Percentiles rank a stretch among this genome's conserved stretches.
These are phyloP conservation scores for Geosiphon pyriformis DNA, from an alignment of 192 early-diverging fungal species.

Conservation along the genomic window DNA sequence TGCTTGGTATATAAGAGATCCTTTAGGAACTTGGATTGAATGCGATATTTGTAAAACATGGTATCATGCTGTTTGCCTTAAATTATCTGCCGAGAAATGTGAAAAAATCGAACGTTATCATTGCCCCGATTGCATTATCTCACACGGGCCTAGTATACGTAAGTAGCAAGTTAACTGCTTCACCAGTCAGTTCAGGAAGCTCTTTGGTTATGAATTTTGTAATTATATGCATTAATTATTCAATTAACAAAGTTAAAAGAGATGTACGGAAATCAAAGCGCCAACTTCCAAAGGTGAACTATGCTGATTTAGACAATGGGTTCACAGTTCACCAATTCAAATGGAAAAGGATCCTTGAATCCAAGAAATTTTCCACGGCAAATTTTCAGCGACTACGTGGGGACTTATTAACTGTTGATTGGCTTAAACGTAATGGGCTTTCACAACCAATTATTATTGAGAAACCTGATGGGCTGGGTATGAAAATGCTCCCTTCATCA, in stretches of 20 bases:
- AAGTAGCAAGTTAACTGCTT: conserved; percentile 2
- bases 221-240: conserved; percentile 1
- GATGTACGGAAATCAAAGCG: conserved; percentile 54
- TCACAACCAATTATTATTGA: conserved; percentile 70
- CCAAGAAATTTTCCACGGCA: conserved; percentile 60
- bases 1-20: too few species aligned
- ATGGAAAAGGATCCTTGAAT: conserved; percentile 68
- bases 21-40: conserved; percentile 59
- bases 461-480: conserved; percentile 62
- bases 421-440: conserved; percentile 56
- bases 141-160: conserved; percentile 56
- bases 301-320: conserved; percentile 78
- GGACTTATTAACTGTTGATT: conserved; percentile 60
- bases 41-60: conserved; percentile 62
- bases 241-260: conserved; percentile 28
- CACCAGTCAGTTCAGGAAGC: neutral
- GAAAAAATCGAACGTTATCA: conserved; percentile 61
- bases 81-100: conserved; percentile 47
- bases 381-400: conserved; percentile 65
- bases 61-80: conserved; percentile 64
- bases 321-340: conserved; percentile 72
- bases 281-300: conserved; percentile 61
- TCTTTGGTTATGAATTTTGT: neutral
- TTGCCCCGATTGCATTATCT: conserved; percentile 48
- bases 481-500: conserved; percentile 66